Evolutionary conservation across 1,284 basidiomycete genomes (phyloP).

Genomic region (Somion occarium): DNA sequence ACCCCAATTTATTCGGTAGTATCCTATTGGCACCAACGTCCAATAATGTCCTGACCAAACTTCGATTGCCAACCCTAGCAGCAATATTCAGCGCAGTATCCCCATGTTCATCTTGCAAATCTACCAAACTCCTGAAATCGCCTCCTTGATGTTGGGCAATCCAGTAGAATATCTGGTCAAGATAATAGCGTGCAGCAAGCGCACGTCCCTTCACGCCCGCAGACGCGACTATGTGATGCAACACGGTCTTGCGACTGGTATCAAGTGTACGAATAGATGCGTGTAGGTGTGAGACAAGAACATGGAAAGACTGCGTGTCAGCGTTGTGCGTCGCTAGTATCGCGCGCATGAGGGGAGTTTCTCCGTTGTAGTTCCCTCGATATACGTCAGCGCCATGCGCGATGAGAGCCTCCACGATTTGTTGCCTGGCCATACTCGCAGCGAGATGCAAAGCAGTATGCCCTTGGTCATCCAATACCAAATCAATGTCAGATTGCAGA

Average conservation of each 20-base stretch:
- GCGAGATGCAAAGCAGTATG: slow-evolving; percentile 96
- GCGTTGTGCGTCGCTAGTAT: slow-evolving; percentile 88
- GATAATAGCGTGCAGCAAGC: slow-evolving; percentile 83
- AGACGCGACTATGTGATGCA: slow-evolving; percentile 93
- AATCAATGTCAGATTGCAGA: slow-evolving; percentile 58
- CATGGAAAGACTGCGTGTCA: slow-evolving; percentile 74
- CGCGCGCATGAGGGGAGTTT: slow-evolving; percentile 92
- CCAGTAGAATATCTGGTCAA: slow-evolving; percentile 87
- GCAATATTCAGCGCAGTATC: slow-evolving; percentile 97
- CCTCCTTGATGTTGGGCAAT: slow-evolving; percentile 69
- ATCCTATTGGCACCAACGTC: slow-evolving; percentile 93
- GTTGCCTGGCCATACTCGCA: slow-evolving; percentile 75
- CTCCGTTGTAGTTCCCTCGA: slow-evolving; percentile 89
- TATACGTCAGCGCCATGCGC: slow-evolving; percentile 78
- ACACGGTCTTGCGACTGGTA: slow-evolving; percentile 80
- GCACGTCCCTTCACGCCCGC: slow-evolving; percentile 90
- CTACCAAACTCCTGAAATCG: slow-evolving; percentile 78
- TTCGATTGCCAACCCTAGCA: slow-evolving; percentile 88
- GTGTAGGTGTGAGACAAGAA: slow-evolving; percentile 61
- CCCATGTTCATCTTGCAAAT: slow-evolving; percentile 93
- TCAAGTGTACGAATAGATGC: slow-evolving; percentile 87
- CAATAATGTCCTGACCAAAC: slow-evolving; percentile 82
- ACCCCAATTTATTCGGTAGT: slow-evolving; percentile 90
- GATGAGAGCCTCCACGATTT: slow-evolving; percentile 66
- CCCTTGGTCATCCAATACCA: slow-evolving; percentile 88